Evolutionary conservation across 257 asterid species (phyloP).

Genomic region (Nemophila menziesii): DNA sequence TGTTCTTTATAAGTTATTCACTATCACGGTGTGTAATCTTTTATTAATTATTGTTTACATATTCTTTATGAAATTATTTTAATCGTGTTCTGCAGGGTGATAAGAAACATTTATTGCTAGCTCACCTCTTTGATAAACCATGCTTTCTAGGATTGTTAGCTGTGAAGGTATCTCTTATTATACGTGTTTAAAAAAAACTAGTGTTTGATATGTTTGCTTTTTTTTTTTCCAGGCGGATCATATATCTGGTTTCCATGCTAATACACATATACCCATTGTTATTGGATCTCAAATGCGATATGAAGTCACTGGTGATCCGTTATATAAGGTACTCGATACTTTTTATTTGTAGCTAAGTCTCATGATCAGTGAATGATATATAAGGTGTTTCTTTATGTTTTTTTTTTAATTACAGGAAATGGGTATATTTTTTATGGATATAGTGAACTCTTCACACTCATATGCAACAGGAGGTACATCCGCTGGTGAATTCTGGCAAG

Average conservation of each 20-base stretch:
- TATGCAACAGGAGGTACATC: slow-evolving; percentile 98
- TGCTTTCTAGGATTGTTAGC: slow-evolving; percentile 86
- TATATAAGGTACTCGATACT: slow-evolving; percentile 70
- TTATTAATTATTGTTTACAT: not conserved
- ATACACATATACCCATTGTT: slow-evolving; percentile 88
- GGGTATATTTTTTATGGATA: slow-evolving; percentile 63
- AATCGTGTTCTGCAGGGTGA: slow-evolving; percentile 45
- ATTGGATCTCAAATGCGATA: slow-evolving; percentile 88
- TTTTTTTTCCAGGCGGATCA: slow-evolving; percentile 51
- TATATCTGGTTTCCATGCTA: slow-evolving; percentile 64
- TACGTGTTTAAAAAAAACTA: slow-evolving; percentile 3
- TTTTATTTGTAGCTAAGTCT: not conserved
- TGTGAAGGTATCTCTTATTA: slow-evolving; percentile 45
- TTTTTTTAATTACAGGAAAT: slow-evolving; percentile 40
- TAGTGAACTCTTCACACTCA: slow-evolving; percentile 72
- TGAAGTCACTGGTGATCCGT: slow-evolving; percentile 77
- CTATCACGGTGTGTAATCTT: slow-evolving; percentile 42
- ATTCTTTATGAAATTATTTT: not conserved
- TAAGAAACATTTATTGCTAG: slow-evolving; percentile 62
- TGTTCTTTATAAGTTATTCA: slow-evolving; percentile 57
- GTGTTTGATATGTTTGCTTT: no score
- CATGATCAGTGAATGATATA: not conserved
- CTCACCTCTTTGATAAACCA: slow-evolving; percentile 89
- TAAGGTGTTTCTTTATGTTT: not conserved
- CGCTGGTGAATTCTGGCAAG: slow-evolving; percentile 59